A percentile compares a stretch with the other conserved stretches of the same genome.
Evolutionary conservation across 2,329 filamentous ascomycete species (phyloP).

Genomic region (Pseudopithomyces maydicus): DNA sequence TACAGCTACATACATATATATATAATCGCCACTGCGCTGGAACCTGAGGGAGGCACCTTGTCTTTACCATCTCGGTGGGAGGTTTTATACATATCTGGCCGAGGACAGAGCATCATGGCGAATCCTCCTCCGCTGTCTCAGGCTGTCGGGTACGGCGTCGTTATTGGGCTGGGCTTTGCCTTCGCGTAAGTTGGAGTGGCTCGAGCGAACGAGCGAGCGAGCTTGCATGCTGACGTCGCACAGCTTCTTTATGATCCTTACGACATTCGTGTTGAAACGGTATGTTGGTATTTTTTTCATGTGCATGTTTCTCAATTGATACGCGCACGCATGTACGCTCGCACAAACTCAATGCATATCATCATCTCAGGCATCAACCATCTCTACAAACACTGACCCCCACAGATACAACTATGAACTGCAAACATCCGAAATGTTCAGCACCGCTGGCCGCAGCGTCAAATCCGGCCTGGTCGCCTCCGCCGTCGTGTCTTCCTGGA

Average conservation of each 20-base stretch:
- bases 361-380: no score
- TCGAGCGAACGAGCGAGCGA: no score
- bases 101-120: constrained; percentile 11
- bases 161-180: constrained; percentile 73
- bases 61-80: background rate
- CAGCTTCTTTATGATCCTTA: constrained; percentile 71
- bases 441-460: constrained; percentile 82
- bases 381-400: constrained; percentile 4
- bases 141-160: constrained; percentile 77
- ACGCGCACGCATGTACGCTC: no score
- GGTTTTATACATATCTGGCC: background rate
- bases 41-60: background rate
- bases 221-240: constrained; percentile 13
- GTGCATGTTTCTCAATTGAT: background rate
- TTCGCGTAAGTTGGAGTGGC: constrained; percentile 62
- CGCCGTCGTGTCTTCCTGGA: constrained; percentile 92
- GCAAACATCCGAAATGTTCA: constrained; percentile 93
- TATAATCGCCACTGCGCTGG: constrained; percentile 16
- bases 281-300: constrained; percentile 10
- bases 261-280: constrained; percentile 72
- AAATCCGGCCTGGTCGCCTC: constrained; percentile 88
- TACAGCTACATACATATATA: no score
- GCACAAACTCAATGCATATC: background rate
- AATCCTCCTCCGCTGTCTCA: constrained; percentile 54
- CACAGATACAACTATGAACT: constrained; percentile 72